A percentile compares a stretch with the other conserved stretches of the same genome.
Conservation (phyloP, 176 grass and related monocot genomes). For the Thalia dealbata region DNA sequence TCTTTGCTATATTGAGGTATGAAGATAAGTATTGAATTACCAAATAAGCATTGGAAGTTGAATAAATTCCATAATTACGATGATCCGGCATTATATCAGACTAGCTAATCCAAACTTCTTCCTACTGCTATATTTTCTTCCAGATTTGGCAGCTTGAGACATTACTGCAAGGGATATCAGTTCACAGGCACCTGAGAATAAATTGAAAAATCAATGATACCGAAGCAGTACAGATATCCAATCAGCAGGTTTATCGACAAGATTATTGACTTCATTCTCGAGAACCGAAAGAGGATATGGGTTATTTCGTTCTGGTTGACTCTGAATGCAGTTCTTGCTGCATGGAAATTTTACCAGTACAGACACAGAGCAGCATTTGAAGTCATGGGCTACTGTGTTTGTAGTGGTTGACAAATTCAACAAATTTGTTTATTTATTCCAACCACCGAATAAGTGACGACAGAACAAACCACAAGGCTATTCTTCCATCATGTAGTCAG, state of each 20-base stretch:
- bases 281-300: slow-evolving; percentile 97
- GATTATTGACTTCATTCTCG: slow-evolving; percentile 60
- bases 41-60: background rate
- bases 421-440: no score
- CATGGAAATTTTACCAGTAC: slow-evolving; percentile 87
- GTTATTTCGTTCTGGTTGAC: slow-evolving; percentile 62
- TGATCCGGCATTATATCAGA: background rate
- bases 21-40: background rate
- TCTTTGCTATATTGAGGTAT: slow-evolving; percentile 87
- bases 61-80: background rate
- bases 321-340: slow-evolving; percentile 47
- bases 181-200: slow-evolving; percentile 55
- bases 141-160: slow-evolving; percentile 98
- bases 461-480: no score
- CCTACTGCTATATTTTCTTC: background rate
- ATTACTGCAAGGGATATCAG: slow-evolving; percentile 76
- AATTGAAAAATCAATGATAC: slow-evolving; percentile 86
- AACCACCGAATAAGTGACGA: no score
- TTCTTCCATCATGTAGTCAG: no score
- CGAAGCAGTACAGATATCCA: slow-evolving; percentile 62
- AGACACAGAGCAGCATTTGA: slow-evolving; percentile 52
- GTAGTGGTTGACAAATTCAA: no score
- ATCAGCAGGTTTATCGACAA: slow-evolving; percentile 48
- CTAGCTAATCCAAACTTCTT: background rate
- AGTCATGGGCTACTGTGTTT: slow-evolving; percentile 95